A percentile compares a stretch with the other conserved stretches of the same genome.
phyloP scores from a whole-genome alignment of 345 rosid genomes.

The Firmiana major region DNA sequence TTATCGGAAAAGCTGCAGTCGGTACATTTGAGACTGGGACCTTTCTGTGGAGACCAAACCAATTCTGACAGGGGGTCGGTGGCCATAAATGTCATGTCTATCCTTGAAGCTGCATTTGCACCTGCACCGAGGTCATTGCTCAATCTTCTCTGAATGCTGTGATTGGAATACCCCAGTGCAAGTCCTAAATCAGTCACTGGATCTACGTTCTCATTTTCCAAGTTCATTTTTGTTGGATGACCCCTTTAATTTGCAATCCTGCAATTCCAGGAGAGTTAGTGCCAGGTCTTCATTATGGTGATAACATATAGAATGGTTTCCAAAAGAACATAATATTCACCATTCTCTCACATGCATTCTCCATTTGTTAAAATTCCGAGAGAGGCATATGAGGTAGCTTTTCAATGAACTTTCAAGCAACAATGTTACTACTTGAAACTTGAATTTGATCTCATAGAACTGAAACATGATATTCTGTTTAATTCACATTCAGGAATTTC shows the following conservation, averaged over 20 bases:
- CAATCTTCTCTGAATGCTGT: constrained; percentile 29
- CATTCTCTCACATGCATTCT: background rate
- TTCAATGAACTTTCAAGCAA: background rate
- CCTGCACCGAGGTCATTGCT: constrained; percentile 65
- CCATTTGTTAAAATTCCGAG: background rate
- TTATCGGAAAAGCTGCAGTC: constrained; percentile 50
- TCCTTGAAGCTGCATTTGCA: constrained; percentile 75
- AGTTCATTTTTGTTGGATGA: constrained; percentile 43
- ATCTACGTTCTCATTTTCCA: constrained; percentile 44
- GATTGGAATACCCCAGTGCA: constrained; percentile 35
- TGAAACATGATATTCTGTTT: background rate
- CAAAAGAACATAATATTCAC: background rate
- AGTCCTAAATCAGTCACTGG: constrained; percentile 41
- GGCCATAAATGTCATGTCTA: constrained; percentile 45
- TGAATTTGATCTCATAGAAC: too few relatives aligned
- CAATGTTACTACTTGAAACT: too few relatives aligned
- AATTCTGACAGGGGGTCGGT: constrained; percentile 68
- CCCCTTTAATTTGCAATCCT: constrained; percentile 24
- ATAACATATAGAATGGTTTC: background rate
- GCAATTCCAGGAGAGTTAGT: constrained; percentile 22
- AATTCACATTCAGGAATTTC: background rate
- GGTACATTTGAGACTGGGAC: constrained; percentile 70
- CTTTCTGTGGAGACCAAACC: constrained; percentile 89
- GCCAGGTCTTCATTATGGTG: constrained; percentile 11
- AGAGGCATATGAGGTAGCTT: background rate